Evolutionary conservation across 1,284 basidiomycete species (phyloP).

Genomic region (Rhodotorula sp.): DNA sequence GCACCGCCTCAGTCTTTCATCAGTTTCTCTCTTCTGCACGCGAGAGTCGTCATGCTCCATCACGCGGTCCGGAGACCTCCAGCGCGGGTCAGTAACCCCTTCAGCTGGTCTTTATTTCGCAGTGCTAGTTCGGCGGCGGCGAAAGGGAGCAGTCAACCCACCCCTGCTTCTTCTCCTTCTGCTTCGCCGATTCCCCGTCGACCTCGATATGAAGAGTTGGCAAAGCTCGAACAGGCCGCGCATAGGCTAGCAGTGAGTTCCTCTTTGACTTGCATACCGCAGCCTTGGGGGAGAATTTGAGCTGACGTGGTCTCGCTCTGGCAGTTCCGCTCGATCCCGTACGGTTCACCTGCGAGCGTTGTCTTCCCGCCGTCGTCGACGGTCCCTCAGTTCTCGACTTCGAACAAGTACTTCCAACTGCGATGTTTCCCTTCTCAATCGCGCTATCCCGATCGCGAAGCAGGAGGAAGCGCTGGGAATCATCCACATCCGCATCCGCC

Average conservation of each 20-base stretch:
- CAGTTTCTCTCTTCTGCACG: too few relatives aligned
- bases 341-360: neutral
- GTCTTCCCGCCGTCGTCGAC: constrained; percentile 10
- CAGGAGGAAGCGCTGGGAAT: neutral
- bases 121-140: neutral
- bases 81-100: too few relatives aligned
- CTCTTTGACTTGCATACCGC: neutral
- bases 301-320: too few relatives aligned
- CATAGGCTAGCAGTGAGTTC: constrained; percentile 6
- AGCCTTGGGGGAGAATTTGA: neutral
- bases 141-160: too few relatives aligned
- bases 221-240: neutral
- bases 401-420: constrained; percentile 12
- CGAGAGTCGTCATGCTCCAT: too few relatives aligned
- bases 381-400: constrained; percentile 5
- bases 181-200: neutral
- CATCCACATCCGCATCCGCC: neutral
- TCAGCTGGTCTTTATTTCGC: too few relatives aligned
- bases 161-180: neutral
- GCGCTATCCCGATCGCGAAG: neutral
- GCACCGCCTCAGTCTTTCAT: too few relatives aligned
- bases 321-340: constrained; percentile 28
- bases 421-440: constrained; percentile 23
- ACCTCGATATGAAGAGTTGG: neutral
- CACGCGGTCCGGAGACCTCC: too few relatives aligned